phyloP scores from a whole-genome alignment of 139 green algal species.

The Micractinium conductrix region DNA sequence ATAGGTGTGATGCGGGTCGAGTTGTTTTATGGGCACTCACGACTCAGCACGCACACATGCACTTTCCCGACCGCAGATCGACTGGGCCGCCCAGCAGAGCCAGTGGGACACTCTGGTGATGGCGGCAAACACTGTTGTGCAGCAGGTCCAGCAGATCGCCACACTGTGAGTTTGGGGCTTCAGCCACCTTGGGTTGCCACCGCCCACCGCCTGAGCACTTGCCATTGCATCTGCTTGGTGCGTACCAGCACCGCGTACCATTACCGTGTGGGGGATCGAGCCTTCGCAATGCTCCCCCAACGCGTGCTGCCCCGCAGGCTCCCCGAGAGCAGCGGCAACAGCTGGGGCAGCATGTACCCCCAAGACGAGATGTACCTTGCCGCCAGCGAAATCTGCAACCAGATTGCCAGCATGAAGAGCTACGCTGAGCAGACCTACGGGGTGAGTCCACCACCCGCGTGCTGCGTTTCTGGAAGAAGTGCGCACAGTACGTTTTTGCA shows the following conservation, averaged over 20 bases:
- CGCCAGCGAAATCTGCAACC: not conserved
- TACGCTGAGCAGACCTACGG: constrained; percentile 2
- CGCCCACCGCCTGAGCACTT: too few relatives aligned
- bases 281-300: too few relatives aligned
- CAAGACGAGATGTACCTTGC: not conserved
- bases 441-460: too few relatives aligned
- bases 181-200: too few relatives aligned
- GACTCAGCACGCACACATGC: too few relatives aligned
- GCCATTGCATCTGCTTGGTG: too few relatives aligned
- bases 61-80: not conserved
- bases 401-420: not conserved
- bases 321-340: constrained; percentile 25
- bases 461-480: too few relatives aligned
- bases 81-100: constrained; percentile 14
- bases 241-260: too few relatives aligned
- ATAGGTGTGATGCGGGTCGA: too few relatives aligned
- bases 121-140: constrained; percentile 10
- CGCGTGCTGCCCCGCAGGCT: not conserved
- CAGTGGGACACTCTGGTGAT: constrained; percentile 14
- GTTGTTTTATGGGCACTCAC: too few relatives aligned
- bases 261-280: too few relatives aligned
- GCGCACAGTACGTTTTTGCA: too few relatives aligned
- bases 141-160: constrained; percentile 17
- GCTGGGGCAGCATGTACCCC: constrained; percentile 10
- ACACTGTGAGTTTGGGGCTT: not conserved